Conservation (phyloP, 2,329 filamentous ascomycete species). For the Phialophora verrucosa region DNA sequence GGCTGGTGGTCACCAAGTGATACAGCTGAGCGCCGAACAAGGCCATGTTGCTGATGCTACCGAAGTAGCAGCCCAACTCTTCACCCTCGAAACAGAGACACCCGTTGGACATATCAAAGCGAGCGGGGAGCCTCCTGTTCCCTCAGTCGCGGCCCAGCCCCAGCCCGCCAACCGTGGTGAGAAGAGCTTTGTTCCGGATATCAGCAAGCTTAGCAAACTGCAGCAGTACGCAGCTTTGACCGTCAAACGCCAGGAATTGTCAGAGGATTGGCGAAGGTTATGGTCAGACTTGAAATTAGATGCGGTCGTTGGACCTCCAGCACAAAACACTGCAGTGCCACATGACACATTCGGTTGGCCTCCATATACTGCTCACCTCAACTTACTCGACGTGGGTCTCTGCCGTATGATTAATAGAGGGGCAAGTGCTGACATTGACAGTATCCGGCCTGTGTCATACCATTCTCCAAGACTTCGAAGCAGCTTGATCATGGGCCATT, state of each 20-base stretch:
- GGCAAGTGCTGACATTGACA: conserved; percentile 17
- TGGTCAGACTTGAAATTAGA: conserved; percentile 56
- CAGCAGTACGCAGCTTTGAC: conserved; percentile 53
- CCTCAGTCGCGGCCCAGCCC: conserved; percentile 27
- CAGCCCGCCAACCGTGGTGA: conserved; percentile 22
- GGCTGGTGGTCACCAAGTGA: conserved; percentile 60
- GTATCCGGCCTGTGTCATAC: conserved; percentile 36
- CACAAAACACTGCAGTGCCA: conserved; percentile 57
- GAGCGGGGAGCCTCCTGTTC: conserved; percentile 41
- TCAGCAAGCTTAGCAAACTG: conserved; percentile 45
- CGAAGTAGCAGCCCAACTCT: conserved; percentile 40
- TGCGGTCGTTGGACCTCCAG: conserved; percentile 56
- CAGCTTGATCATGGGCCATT: conserved; percentile 26
- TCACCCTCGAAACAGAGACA: conserved; percentile 37
- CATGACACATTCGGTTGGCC: conserved; percentile 51
- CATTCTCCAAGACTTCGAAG: conserved; percentile 32
- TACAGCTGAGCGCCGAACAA: conserved; percentile 32
- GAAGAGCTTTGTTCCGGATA: conserved; percentile 38
- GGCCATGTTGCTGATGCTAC: conserved; percentile 31
- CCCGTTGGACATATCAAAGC: conserved; percentile 32
- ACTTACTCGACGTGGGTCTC: conserved; percentile 57
- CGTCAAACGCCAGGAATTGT: conserved; percentile 44
- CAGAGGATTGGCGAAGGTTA: conserved; percentile 50
- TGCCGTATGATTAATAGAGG: neutral
- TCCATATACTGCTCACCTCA: conserved; percentile 58